Evolutionary conservation across 306 rosid genomes (phyloP), one percentile per base, ranked within the genome.

Genomic region (Cicer yamashitae): DNA sequence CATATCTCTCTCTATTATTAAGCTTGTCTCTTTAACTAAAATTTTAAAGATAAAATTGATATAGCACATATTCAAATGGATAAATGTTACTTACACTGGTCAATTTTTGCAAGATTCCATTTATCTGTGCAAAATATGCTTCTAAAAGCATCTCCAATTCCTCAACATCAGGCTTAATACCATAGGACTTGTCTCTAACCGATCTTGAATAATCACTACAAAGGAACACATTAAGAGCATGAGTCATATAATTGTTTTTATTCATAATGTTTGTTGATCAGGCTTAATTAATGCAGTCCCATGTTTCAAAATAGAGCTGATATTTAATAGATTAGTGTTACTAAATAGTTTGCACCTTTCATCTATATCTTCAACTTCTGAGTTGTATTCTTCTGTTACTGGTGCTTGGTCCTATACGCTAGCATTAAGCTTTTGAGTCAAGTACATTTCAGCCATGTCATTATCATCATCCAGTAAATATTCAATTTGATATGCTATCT

Each of bases 401-500:
- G 83, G 30, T 70, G 75, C 14, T 53, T 82, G 88, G 7, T 81
- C 75, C 62, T 61, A 10, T 37, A 81, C 82, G 13, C 88, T 70
- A 62, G 78, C 77, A 17, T 75, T 75, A 30, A 84, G 78, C 86
- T 94, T 91, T 54, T 87, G 86, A 4, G 93, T 89, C 81, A 94
- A 73, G 80, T 88, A 91, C 97, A 93, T 93, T 84, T 93, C 91
- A 37, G 90, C 92, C 94, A 93, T 93, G 79, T 93, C 94, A 8
- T 87, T 87, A 54, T 91, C 94, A 50, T 93, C 93, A 70, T 91
- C 92, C 50, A 93, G 73, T 75, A 94, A 83, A 79, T 90, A 84
- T 80, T 89, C 98, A 2, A 89, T 75, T 84, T 94, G 93, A 68
- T 91, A 91, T 53, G 90, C 85, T 60, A 87, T 30, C 34, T 30